Evolutionary conservation across 148 eudicot genomes (phyloP), one percentile per base, ranked within the genome.

Genomic region (Silene latifolia): DNA sequence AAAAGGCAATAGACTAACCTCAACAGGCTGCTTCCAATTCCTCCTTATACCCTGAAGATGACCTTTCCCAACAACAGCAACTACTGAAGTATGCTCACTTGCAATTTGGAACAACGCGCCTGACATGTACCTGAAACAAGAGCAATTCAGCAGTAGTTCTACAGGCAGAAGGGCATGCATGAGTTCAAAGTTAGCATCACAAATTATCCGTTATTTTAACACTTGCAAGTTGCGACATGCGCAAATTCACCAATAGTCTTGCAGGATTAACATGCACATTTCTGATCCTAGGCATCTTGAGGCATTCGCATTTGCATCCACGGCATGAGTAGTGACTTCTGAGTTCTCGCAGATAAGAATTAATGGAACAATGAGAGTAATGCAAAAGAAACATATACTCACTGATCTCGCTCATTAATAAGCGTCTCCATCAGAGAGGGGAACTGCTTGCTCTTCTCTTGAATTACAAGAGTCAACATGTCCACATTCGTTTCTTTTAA

Each of bases 21-120:
- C 90, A 78, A 95, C 82, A 76, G 96, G 94, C 58, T 92, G 91
- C 69, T 83, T 78, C 99, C 99, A 95, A 68, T 92, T 61, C 79
- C 81, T 90, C 78, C 85, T 85, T 68, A 95, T 92, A 69, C 99
- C 99, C 72, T 86, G 92, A 68, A 95, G 75, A 73, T 95, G 99
- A 66, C 99, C 99, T 83, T 87, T 95, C 60, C 99, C 99, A 39
- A 95, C 97, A 79, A 95, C 99, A 35, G 99, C 99, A 51, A 95
- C 99, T 65, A 95, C 97, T 60, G 99, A 90, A 71, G 83, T 84
- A 81, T 89, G 91, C 86, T 87, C 91, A 59, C 87, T 75, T 27
- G 99, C 99, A 71, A 85, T 78, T 85, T 63, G 85, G 25, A 88
- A 82, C 77, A 95, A 83, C 35, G 83, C 72, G 10, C 97, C 87